Evolutionary conservation across 78 protist species (phyloP).

Genomic region (Chrysochromulina tobinii): DNA sequence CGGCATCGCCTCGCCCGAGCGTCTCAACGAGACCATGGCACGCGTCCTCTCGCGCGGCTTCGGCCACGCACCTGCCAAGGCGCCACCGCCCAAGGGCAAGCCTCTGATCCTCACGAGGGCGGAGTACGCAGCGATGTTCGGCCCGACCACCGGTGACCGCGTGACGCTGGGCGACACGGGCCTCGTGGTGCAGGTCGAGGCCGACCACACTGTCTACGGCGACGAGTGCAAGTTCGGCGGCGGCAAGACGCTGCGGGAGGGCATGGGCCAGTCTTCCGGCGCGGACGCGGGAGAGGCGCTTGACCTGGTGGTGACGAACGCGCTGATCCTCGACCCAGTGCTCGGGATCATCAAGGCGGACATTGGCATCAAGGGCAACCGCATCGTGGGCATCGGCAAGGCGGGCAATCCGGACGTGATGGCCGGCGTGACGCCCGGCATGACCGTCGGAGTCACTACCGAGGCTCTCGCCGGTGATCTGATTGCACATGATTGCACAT

Average conservation of each 20-base stretch:
- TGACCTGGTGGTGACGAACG: conserved; percentile 54
- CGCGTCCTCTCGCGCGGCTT: not conserved
- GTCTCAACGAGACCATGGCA: conserved; percentile 10
- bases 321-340: conserved; percentile 29
- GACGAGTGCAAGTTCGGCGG: conserved; percentile 59
- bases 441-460: conserved; percentile 34
- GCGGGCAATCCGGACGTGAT: conserved; percentile 60
- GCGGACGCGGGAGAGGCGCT: conserved; percentile 5
- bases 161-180: conserved; percentile 35
- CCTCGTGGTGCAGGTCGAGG: conserved; percentile 26
- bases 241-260: conserved; percentile 54
- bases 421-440: conserved; percentile 30
- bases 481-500: too few species aligned
- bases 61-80: not conserved
- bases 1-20: conserved; percentile 7
- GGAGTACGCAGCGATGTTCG: conserved; percentile 39
- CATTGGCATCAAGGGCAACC: conserved; percentile 33
- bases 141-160: conserved; percentile 45
- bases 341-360: conserved; percentile 32
- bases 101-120: not conserved
- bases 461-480: conserved; percentile 44
- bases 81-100: not conserved
- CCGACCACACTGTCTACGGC: conserved; percentile 46
- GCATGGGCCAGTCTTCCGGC: conserved; percentile 39
- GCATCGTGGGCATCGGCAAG: conserved; percentile 54